Evolutionary conservation across 768 basidiomycete species (phyloP).

Genomic region (Candolleomyces eurysporus): DNA sequence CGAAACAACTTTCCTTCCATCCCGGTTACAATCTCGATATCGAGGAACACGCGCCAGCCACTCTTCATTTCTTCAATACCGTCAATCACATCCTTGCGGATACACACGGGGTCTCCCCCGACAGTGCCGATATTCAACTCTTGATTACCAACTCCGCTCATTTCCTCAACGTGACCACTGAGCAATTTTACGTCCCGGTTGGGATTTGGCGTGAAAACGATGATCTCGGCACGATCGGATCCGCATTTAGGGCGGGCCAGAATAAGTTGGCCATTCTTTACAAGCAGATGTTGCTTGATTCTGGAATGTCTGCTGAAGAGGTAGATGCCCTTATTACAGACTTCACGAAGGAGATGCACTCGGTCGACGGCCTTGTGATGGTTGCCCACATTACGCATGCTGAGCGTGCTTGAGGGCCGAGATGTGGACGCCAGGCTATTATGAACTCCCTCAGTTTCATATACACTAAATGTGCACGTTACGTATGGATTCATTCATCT

Average conservation of each 20-base stretch:
- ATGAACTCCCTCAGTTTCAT: no score
- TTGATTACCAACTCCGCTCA: constrained; percentile 32
- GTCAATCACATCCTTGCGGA: constrained; percentile 33
- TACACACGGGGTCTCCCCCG: constrained; percentile 34
- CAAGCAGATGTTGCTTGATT: constrained; percentile 42
- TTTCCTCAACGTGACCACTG: constrained; percentile 42
- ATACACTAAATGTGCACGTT: no score
- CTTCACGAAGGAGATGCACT: constrained; percentile 46
- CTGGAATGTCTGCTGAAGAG: constrained; percentile 33
- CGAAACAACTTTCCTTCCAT: constrained; percentile 38
- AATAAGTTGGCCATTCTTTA: constrained; percentile 46
- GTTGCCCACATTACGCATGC: constrained; percentile 53
- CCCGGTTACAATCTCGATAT: constrained; percentile 22
- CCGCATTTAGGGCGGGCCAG: constrained; percentile 35
- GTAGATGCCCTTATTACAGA: constrained; percentile 38
- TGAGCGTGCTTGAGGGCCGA: background rate
- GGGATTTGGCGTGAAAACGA: constrained; percentile 50
- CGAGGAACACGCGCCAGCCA: constrained; percentile 38
- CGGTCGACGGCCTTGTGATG: constrained; percentile 45
- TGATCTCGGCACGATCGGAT: constrained; percentile 37
- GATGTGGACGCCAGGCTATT: no score
- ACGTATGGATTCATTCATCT: no score
- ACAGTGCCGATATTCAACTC: constrained; percentile 35
- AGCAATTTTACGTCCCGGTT: constrained; percentile 46
- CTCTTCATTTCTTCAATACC: constrained; percentile 34